Base-by-base conservation (phyloP, 2,329 filamentous ascomycete genomes). In the Alternaria solani region DNA sequence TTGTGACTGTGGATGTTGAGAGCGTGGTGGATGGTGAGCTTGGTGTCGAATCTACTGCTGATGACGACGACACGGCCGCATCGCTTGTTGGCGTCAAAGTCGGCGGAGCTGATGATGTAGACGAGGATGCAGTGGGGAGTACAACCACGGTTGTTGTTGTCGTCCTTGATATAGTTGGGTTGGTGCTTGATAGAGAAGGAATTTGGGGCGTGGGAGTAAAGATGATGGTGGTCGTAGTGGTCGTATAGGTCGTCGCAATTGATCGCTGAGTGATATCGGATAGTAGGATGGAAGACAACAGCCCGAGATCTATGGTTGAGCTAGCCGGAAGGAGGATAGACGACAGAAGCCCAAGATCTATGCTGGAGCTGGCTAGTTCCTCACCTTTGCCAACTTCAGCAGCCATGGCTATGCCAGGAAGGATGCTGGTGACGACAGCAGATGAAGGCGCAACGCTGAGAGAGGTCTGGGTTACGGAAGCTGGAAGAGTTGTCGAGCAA, bases 241-340 rank as follows among this genome's bases (percentile, higher is more conserved):
- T 54, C 12, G 30, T 26, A 8, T 52, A 41, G 2, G 38, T 30
- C 25, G 47, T 48, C 41, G 5, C 30, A 7, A 44, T 34, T 7
- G 57, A 25, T 32, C 34, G 34, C n/a, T 32, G 53, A 7, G 14
- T 36, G 14, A 36, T 9, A 18, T 48, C 4, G 57, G 48, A 36
- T 30, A 56, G 34, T 7, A 59, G 38, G 36, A 59, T 59, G 7
- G 57, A 59, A 2, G 57, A 59, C 18, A 59, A 34, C n/a, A 59
- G 44, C n/a, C 8, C 14, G n/a, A 59, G 57, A 20, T 59, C 28
- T 9, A 59, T 57, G 11, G 34, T 36, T 18, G 55, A 56, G 28
- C 42, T 42, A 16, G 36, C 43, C 8, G 34, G 41, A 16, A 56
- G 34, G 11, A 59, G 38, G 36, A 59, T 59, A 7, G 57, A 59